Evolutionary conservation across 139 green algal species (phyloP).

Genomic region (Closterium sp.): DNA sequence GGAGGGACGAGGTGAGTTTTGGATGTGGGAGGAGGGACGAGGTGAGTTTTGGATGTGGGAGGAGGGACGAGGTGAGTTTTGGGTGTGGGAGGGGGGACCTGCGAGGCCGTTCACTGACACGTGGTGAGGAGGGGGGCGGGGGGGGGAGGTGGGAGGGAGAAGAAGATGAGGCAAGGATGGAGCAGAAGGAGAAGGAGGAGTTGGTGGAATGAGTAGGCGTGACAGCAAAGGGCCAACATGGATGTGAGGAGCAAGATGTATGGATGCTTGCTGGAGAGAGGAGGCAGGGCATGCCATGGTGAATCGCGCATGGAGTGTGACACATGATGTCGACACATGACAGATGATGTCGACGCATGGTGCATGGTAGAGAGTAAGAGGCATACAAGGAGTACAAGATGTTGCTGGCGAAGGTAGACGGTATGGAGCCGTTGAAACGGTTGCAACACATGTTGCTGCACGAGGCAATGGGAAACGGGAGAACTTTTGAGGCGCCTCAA

Average conservation of each 20-base stretch:
- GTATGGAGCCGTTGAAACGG: background rate
- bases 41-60: no score
- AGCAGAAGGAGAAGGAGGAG: background rate
- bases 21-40: no score
- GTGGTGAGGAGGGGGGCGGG: background rate
- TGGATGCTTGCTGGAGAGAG: background rate
- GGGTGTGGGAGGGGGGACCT: no score
- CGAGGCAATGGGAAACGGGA: no score
- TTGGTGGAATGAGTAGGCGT: background rate
- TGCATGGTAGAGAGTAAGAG: no score
- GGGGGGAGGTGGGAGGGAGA: background rate
- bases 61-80: no score
- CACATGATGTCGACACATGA: background rate
- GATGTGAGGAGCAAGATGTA: no score
- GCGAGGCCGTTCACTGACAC: no score
- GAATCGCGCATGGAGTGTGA: background rate
- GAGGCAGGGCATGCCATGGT: background rate
- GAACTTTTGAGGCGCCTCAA: no score
- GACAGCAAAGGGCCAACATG: background rate
- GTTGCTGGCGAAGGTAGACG: background rate
- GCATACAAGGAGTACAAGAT: no score
- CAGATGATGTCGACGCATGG: no score
- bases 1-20: no score
- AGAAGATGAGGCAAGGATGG: background rate
- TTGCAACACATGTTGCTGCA: background rate